Evolutionary conservation across 1,139 yeast genomes (phyloP).

Genomic region (Geotrichum klebahnii): DNA sequence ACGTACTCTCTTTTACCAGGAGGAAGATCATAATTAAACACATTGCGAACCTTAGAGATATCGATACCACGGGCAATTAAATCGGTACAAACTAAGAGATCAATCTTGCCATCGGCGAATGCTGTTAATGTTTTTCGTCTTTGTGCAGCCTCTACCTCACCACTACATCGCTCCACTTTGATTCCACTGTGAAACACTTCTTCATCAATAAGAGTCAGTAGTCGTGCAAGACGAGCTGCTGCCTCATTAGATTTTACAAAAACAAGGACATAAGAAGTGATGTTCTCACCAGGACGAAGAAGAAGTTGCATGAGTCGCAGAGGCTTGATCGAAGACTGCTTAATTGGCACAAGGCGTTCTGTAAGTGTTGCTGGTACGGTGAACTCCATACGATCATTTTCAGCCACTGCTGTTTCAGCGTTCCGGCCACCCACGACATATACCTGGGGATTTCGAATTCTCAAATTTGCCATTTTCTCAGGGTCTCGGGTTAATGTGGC

Average conservation of each 20-base stretch:
- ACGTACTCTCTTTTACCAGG: slow-evolving; percentile 85
- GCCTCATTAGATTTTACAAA: slow-evolving; percentile 87
- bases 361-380: slow-evolving; percentile 40
- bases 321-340: slow-evolving; percentile 56
- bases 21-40: slow-evolving; percentile 87
- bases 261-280: slow-evolving; percentile 46
- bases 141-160: slow-evolving; percentile 38
- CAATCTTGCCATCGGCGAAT: slow-evolving; percentile 50
- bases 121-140: slow-evolving; percentile 46
- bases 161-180: slow-evolving; percentile 36
- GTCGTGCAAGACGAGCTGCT: slow-evolving; percentile 65
- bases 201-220: slow-evolving; percentile 49
- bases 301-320: slow-evolving; percentile 51
- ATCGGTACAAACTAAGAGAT: slow-evolving; percentile 79
- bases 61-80: slow-evolving; percentile 94
- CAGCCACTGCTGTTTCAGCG: slow-evolving; percentile 45
- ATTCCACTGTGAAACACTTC: slow-evolving; percentile 28
- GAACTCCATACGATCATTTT: slow-evolving; percentile 51
- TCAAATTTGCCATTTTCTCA: slow-evolving; percentile 69
- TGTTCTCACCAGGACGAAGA: slow-evolving; percentile 27
- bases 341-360: slow-evolving; percentile 34
- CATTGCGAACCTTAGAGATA: slow-evolving; percentile 64
- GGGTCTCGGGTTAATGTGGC: slow-evolving; percentile 95
- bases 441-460: slow-evolving; percentile 64
- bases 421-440: slow-evolving; percentile 52